phyloP scores from a whole-genome alignment of 768 basidiomycete genomes.

The Russula sp. region DNA sequence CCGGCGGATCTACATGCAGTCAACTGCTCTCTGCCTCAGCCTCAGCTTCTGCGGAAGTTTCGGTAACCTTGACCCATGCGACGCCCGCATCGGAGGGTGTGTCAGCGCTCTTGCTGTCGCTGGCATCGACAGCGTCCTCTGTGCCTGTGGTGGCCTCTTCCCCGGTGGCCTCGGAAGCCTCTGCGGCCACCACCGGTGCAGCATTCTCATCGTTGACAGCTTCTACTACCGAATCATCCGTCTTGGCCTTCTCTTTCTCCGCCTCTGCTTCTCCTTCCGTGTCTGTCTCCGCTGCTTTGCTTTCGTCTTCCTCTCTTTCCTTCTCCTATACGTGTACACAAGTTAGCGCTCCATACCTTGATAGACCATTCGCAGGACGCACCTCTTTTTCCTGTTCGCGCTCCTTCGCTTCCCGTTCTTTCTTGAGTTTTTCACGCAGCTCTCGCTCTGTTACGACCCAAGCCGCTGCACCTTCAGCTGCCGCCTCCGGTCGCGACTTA shows the following conservation, averaged over 20 bases:
- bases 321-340: constrained; percentile 47
- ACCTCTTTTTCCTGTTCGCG: constrained; percentile 61
- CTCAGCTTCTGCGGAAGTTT: constrained; percentile 3
- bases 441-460: constrained; percentile 76
- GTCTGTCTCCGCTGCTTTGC: constrained; percentile 41
- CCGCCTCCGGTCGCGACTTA: constrained; percentile 74
- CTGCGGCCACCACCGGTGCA: constrained; percentile 21
- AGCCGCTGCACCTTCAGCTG: constrained; percentile 53
- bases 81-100: constrained; percentile 16
- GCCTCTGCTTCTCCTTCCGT: constrained; percentile 30
- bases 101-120: constrained; percentile 23
- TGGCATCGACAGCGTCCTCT: constrained; percentile 19
- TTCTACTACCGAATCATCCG: constrained; percentile 21
- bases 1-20: constrained; percentile 16
- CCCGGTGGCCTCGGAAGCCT: constrained; percentile 27
- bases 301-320: constrained; percentile 59
- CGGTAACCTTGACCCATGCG: constrained; percentile 15
- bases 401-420: constrained; percentile 68
- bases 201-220: constrained; percentile 23
- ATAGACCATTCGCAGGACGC: constrained; percentile 26
- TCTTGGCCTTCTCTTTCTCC: constrained; percentile 30
- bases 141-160: constrained; percentile 34
- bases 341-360: constrained; percentile 1
- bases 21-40: constrained; percentile 14
- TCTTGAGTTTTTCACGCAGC: constrained; percentile 63